Evolutionary conservation across 352 stramenopile species (phyloP).

Genomic region (Phytophthora foliorum): DNA sequence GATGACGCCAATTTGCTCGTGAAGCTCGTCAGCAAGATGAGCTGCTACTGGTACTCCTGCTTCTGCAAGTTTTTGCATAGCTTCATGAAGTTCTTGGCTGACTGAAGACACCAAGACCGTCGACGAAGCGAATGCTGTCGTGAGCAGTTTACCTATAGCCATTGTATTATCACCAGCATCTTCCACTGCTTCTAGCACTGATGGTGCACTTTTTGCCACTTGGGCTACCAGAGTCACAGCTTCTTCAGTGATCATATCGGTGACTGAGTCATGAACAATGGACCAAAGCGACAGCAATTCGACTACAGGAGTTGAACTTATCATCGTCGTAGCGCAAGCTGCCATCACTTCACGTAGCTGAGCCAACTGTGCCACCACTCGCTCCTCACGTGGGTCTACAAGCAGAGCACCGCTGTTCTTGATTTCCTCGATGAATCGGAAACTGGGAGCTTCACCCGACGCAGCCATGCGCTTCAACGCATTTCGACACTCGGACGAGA

Average conservation of each 20-base stretch:
- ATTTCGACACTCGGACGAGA: constrained; percentile 9
- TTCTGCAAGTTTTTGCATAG: constrained; percentile 38
- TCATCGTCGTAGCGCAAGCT: constrained; percentile 16
- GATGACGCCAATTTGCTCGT: constrained; percentile 2
- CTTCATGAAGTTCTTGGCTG: constrained; percentile 40
- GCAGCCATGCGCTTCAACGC: constrained; percentile 14
- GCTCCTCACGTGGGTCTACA: not conserved
- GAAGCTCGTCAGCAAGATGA: constrained; percentile 13
- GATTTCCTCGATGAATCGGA: constrained; percentile 18
- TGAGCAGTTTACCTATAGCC: constrained; percentile 35
- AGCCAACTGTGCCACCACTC: constrained; percentile 10
- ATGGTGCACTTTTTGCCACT: not conserved
- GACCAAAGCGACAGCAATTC: constrained; percentile 47
- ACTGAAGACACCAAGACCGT: constrained; percentile 31
- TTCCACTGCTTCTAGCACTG: constrained; percentile 22
- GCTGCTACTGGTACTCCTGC: constrained; percentile 14
- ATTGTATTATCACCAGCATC: constrained; percentile 13
- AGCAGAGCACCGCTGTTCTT: constrained; percentile 4
- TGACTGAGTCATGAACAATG: constrained; percentile 37
- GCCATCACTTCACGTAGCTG: constrained; percentile 38
- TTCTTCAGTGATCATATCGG: constrained; percentile 29
- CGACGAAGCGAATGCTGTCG: constrained; percentile 36
- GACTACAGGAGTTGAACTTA: constrained; percentile 19
- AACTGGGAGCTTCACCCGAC: constrained; percentile 6
- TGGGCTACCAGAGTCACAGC: constrained; percentile 8